Conservation (phyloP, 164 flowering plant species). For the Malania oleifera region DNA sequence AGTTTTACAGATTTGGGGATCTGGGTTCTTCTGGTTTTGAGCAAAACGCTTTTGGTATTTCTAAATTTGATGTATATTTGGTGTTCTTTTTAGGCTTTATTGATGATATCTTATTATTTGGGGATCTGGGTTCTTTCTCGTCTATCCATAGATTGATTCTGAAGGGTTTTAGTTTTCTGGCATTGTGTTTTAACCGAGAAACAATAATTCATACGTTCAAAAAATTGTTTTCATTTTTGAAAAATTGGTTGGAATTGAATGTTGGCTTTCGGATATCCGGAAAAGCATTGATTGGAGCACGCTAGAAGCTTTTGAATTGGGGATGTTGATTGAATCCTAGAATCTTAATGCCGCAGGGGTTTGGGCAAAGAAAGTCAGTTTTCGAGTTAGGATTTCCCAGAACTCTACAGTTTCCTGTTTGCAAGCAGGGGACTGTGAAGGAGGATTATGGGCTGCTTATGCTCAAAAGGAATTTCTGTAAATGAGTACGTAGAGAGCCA, state of each 20-base stretch:
- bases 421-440: constrained; percentile 11
- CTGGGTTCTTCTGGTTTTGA: constrained; percentile 10
- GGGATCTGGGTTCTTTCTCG: constrained; percentile 7
- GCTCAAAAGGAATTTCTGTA: constrained; percentile 36
- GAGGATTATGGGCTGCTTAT: constrained; percentile 45
- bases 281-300: background rate
- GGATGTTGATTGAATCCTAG: constrained; percentile 6
- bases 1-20: constrained; percentile 4
- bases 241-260: background rate
- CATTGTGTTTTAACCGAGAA: background rate
- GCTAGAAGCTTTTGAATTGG: background rate
- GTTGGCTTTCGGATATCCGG: background rate
- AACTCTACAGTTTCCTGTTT: constrained; percentile 4
- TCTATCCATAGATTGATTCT: background rate
- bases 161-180: too few relatives aligned
- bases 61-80: background rate
- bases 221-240: background rate
- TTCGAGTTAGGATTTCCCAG: background rate
- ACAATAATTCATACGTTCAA: background rate
- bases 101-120: background rate
- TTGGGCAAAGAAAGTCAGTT: background rate
- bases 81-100: background rate
- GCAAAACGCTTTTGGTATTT: background rate
- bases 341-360: constrained; percentile 11
- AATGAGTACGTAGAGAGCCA: constrained; percentile 14